Base-by-base conservation (phyloP, 1,139 yeast species). In the Magnusiomyces ingens region DNA sequence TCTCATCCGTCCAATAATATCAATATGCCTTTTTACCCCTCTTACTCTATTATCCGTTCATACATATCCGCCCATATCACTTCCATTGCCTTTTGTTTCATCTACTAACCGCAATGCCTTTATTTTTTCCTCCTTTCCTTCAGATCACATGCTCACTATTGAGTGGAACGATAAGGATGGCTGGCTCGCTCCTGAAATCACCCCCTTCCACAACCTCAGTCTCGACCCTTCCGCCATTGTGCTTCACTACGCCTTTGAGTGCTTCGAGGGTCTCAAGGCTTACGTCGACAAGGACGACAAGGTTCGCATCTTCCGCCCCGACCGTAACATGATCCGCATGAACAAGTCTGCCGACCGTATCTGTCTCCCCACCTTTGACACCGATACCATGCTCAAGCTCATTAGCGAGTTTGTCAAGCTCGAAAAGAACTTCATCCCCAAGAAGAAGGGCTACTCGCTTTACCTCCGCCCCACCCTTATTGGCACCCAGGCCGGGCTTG, bases 191-290 rank as follows among this genome's bases (percentile, higher is more conserved):
- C 98, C 99, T 45, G 80, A 79, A 65, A 91, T 93, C 68, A 80
- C 80, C 62, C 97, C 98, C 36, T 90, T 88, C 71, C 93, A 84
- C 55, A 80, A 81, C 50, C 73, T 93, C 56, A 64, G 75, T 18
- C 71, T 93, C 55, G 96, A 90, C 64, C 99, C 99, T 40, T 83
- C 97, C 13, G 73, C 94, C 12, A 79, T 84, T 66, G 98, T 91
- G 38, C 82, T 93, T 72, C 99, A 93, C 73, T 93, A 93, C 65
- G 93, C 96, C 1, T 93, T 93, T 67, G 96, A 90, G 71, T 79
- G 93, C 60, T 93, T 93, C 64, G 99, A 93, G 75, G 99, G 99
- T 60, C 78, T 93, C 77, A 93, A 93, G 76, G 98, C 98, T 6
- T 93, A 90, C 78, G 79, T 81, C 63, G 72, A 68, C 55, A 57